Base-by-base conservation (phyloP, 2,329 filamentous ascomycete species). In the Capronia epimyces region DNA sequence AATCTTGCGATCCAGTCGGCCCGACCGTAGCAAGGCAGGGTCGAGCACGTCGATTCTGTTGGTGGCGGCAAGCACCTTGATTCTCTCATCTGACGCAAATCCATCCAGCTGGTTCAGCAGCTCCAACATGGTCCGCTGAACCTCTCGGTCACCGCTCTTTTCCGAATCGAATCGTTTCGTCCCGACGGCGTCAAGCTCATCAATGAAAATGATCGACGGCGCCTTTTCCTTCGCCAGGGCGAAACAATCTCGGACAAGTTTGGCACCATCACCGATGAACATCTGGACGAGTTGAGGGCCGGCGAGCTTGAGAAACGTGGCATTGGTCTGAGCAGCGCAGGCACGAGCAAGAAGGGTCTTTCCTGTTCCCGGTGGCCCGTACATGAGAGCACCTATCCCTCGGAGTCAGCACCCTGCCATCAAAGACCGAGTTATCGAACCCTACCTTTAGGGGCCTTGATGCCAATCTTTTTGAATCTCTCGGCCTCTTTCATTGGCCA, bases 401-500 rank as follows among this genome's bases (percentile, higher is more conserved):
- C 22, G 34, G 18, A 6, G 32, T 32, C 8, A 9, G 39, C 13
- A 42, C 13, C 4, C 12, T 13, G 7, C 18, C 4, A 5, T 18
- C 7, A 18, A 15, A 25, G 9, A 20, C 20, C 3, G 7, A 25
- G 9, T 15, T 3, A 13, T 24, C 25, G 8, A n/a, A n/a, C 59
- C 73, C 56, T 81, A 96, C 93, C 93, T 75, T 98, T 98, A 12
- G 93, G 93, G 34, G 93, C 91, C 76, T 98, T 98, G 78, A 98
- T 98, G 62, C 93, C 93, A 65, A 98, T 96, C 80, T 96, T 97
- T 80, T 96, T 97, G 77, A 98, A 98, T 16, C 91, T 82, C 63
- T 98, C 94, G 1, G 93, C 90, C 74, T 98, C 91, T 80, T 97
- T 97, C 93, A 98, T 98, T 1, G 93, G 93, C 91, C 91, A 97